A percentile compares a stretch with the other conserved stretches of the same genome.
Conservation (phyloP, 257 asterid genomes). For the Marsdenia floribunda region DNA sequence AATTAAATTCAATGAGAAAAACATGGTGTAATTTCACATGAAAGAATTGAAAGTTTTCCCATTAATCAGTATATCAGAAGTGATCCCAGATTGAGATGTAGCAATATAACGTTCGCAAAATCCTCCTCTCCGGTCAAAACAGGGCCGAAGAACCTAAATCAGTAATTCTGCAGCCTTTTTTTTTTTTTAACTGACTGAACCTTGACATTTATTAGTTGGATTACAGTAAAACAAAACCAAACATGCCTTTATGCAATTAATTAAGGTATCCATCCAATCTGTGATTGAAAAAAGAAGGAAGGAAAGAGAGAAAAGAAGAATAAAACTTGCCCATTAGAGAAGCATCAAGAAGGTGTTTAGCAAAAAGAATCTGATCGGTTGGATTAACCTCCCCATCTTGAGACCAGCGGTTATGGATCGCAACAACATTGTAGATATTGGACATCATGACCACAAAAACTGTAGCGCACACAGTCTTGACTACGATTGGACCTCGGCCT, state of each 20-base stretch:
- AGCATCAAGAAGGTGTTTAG: conserved; percentile 71
- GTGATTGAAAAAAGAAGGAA: not conserved
- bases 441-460: conserved; percentile 57
- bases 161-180: not conserved
- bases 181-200: not conserved
- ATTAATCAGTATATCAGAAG: not conserved
- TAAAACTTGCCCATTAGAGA: conserved; percentile 69
- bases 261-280: not conserved
- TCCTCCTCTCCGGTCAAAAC: not conserved
- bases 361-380: conserved; percentile 78
- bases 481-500: conserved; percentile 69
- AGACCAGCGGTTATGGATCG: conserved; percentile 60
- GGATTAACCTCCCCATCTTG: conserved; percentile 62
- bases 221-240: not conserved
- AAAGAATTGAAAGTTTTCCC: not conserved
- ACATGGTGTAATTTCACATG: not conserved
- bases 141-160: not conserved
- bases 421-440: conserved; percentile 49
- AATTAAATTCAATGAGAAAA: not conserved
- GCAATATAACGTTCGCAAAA: not conserved
- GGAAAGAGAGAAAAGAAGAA: not conserved
- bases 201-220: not conserved
- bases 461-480: conserved; percentile 61
- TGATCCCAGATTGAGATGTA: not conserved
- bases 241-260: not conserved